Evolutionary conservation across 2,329 filamentous ascomycete genomes (phyloP).

Genomic region (Didymella sp.): DNA sequence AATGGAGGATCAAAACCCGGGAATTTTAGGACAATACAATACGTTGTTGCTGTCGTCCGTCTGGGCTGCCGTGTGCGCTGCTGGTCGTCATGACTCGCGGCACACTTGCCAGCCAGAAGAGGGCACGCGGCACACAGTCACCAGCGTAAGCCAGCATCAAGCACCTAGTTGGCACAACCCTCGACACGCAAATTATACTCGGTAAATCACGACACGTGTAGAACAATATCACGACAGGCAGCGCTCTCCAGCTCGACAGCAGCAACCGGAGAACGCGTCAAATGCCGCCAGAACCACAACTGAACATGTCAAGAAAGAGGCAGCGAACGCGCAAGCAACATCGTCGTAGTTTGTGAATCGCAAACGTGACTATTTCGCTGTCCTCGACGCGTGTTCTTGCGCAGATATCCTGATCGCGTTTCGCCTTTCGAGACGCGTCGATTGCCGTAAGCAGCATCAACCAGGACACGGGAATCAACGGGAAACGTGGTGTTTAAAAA

Average conservation of each 20-base stretch:
- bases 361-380: neutral
- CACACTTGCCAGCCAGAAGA: neutral
- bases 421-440: neutral
- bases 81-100: neutral
- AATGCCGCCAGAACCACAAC: neutral
- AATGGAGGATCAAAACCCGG: neutral
- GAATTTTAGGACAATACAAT: neutral
- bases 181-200: neutral
- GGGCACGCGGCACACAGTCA: neutral
- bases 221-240: neutral
- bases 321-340: neutral
- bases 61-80: neutral
- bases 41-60: neutral
- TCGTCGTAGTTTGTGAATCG: neutral
- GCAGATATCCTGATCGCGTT: neutral
- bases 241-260: neutral
- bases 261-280: neutral
- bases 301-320: neutral
- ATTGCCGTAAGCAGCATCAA: neutral
- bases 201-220: neutral
- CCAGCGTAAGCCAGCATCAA: neutral
- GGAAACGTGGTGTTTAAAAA: neutral
- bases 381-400: neutral
- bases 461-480: neutral
- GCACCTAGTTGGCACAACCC: neutral